Evolutionary conservation across 768 basidiomycete genomes (phyloP).

Genomic region (Asterophora parasitica): DNA sequence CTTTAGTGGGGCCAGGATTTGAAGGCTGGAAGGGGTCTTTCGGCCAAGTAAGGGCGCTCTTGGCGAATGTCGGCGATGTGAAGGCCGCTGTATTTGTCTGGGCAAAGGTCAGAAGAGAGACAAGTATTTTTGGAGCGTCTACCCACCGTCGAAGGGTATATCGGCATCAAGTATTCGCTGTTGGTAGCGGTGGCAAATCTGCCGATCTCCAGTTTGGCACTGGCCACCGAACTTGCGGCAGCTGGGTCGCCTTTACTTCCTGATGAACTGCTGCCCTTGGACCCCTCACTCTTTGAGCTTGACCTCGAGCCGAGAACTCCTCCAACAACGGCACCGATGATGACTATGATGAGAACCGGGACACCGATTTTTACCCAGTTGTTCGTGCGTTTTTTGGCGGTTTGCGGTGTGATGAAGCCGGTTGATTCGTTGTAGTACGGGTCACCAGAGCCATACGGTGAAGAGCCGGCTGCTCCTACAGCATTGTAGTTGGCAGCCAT

Average conservation of each 20-base stretch:
- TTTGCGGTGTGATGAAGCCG: constrained; percentile 58
- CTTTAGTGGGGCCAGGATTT: constrained; percentile 51
- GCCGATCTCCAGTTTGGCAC: constrained; percentile 55
- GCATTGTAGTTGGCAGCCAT: constrained; percentile 34
- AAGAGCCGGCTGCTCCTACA: constrained; percentile 15
- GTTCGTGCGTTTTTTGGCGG: constrained; percentile 48
- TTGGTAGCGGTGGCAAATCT: constrained; percentile 76
- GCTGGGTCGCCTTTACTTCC: constrained; percentile 37
- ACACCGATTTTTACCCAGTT: constrained; percentile 76
- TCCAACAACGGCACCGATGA: constrained; percentile 67
- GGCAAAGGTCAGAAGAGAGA: not conserved
- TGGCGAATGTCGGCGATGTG: constrained; percentile 65
- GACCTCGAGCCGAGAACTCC: constrained; percentile 71
- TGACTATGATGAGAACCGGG: constrained; percentile 58
- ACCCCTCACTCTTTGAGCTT: constrained; percentile 30
- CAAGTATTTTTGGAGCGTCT: not conserved
- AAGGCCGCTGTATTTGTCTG: constrained; percentile 77
- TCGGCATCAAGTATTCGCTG: constrained; percentile 71
- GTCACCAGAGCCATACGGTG: constrained; percentile 50
- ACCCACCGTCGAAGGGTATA: constrained; percentile 88
- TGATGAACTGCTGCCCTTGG: constrained; percentile 29
- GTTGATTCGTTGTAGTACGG: constrained; percentile 68
- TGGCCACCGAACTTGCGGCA: constrained; percentile 51
- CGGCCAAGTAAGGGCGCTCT: constrained; percentile 65
- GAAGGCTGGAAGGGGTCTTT: constrained; percentile 69